Evolutionary conservation across 2,329 filamentous ascomycete genomes (phyloP).

Genomic region (Pseudogymnoascus sp.): DNA sequence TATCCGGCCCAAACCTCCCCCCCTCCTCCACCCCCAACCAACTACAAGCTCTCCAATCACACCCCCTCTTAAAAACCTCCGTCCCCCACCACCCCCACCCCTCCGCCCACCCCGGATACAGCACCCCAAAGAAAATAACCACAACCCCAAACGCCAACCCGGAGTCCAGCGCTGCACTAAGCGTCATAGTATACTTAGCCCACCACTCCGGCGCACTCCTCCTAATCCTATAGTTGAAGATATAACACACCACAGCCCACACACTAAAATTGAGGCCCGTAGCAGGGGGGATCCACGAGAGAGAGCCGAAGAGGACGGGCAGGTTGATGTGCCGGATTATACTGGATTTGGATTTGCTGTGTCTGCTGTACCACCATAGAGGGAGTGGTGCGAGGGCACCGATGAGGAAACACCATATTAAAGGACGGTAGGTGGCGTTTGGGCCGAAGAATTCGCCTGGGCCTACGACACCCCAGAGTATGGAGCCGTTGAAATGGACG

Average conservation of each 20-base stretch:
- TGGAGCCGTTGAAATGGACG: conserved; percentile 84
- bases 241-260: conserved; percentile 75
- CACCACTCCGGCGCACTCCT: conserved; percentile 67
- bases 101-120: conserved; percentile 69
- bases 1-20: conserved; percentile 55
- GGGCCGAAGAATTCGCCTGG: conserved; percentile 74
- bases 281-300: conserved; percentile 81
- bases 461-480: conserved; percentile 83
- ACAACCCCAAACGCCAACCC: conserved; percentile 76
- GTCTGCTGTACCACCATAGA: conserved; percentile 60
- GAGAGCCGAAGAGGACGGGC: conserved; percentile 72
- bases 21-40: conserved; percentile 57
- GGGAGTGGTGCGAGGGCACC: conserved; percentile 66
- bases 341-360: conserved; percentile 28
- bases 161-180: conserved; percentile 74
- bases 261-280: conserved; percentile 82
- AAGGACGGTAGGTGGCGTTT: conserved; percentile 61
- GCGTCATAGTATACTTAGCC: conserved; percentile 85
- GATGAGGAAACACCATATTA: conserved; percentile 75
- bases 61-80: conserved; percentile 74
- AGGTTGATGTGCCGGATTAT: conserved; percentile 70
- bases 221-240: conserved; percentile 73
- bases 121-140: conserved; percentile 75
- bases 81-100: conserved; percentile 83
- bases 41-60: conserved; percentile 74